phyloP scores from a whole-genome alignment of 495 filamentous ascomycete species.

The Bacidia rubella region DNA sequence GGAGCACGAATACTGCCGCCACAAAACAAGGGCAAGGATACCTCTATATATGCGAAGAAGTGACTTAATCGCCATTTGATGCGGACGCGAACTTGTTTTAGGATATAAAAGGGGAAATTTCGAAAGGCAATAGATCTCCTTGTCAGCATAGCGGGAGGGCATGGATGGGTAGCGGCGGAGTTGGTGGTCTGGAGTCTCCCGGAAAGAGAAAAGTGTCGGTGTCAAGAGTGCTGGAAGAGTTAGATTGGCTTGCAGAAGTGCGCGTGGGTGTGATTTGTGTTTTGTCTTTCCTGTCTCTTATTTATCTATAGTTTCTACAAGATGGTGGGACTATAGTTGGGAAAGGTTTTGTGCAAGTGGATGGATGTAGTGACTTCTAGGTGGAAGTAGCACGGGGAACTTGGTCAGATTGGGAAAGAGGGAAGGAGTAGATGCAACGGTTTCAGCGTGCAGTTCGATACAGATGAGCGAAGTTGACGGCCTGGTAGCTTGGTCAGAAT shows the following conservation, averaged over 20 bases:
- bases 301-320: too few species aligned
- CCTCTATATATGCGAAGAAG: too few species aligned
- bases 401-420: too few species aligned
- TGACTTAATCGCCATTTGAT: too few species aligned
- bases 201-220: not conserved
- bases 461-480: too few species aligned
- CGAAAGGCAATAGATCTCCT: slow-evolving; percentile 17
- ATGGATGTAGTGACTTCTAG: too few species aligned
- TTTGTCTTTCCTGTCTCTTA: not conserved
- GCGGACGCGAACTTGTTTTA: too few species aligned
- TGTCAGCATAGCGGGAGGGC: slow-evolving; percentile 19
- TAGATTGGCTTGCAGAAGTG: not conserved
- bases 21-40: slow-evolving; percentile 11
- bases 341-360: too few species aligned
- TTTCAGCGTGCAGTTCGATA: not conserved
- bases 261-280: not conserved
- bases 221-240: not conserved
- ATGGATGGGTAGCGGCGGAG: slow-evolving; percentile 15
- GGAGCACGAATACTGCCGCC: not conserved
- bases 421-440: too few species aligned
- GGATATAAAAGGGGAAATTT: slow-evolving; percentile 11
- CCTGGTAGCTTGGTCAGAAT: too few species aligned
- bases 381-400: too few species aligned
- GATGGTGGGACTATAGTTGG: too few species aligned
- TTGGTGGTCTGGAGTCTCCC: slow-evolving; percentile 9